These are phyloP conservation scores for Raffaelea ambrosiae DNA, from an alignment of 2,329 filamentous ascomycete species.

Conservation along the genomic window DNA sequence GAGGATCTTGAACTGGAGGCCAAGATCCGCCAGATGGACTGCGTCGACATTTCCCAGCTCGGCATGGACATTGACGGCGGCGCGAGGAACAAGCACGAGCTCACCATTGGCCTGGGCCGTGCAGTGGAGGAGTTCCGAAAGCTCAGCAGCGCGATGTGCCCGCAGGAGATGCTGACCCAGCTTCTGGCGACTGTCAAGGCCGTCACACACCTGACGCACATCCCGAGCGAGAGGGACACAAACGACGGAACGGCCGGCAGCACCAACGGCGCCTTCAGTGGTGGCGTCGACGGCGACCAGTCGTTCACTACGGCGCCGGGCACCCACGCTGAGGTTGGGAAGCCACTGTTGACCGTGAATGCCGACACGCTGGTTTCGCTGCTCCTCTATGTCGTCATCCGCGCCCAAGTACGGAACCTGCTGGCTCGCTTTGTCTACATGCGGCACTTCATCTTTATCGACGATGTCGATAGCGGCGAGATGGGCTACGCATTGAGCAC, in stretches of 20 bases:
- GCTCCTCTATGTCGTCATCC: conserved; percentile 83
- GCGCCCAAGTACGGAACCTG: conserved; percentile 77
- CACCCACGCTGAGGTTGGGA: conserved; percentile 29
- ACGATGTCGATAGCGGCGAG: conserved; percentile 94
- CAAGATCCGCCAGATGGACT: conserved; percentile 87
- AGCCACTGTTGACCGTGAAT: conserved; percentile 55
- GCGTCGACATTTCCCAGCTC: conserved; percentile 88
- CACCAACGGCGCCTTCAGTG: not conserved
- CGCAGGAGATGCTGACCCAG: conserved; percentile 82
- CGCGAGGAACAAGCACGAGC: conserved; percentile 67
- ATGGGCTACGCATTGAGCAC: conserved; percentile 94
- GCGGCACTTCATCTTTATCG: conserved; percentile 94
- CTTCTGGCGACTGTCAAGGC: conserved; percentile 75
- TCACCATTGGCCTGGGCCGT: conserved; percentile 65
- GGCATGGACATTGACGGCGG: conserved; percentile 80
- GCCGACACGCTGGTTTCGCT: conserved; percentile 91
- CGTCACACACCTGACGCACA: conserved; percentile 59
- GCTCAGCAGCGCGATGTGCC: conserved; percentile 66
- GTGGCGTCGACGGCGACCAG: conserved; percentile 14
- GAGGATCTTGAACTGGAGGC: conserved; percentile 85
- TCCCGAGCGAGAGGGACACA: not conserved
- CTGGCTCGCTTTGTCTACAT: conserved; percentile 90
- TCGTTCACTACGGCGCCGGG: not conserved
- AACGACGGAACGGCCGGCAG: too few species aligned
- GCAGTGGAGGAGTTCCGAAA: conserved; percentile 87